Evolutionary conservation across 129 eudicot genomes (phyloP).

Genomic region (Flaveria bidentis): DNA sequence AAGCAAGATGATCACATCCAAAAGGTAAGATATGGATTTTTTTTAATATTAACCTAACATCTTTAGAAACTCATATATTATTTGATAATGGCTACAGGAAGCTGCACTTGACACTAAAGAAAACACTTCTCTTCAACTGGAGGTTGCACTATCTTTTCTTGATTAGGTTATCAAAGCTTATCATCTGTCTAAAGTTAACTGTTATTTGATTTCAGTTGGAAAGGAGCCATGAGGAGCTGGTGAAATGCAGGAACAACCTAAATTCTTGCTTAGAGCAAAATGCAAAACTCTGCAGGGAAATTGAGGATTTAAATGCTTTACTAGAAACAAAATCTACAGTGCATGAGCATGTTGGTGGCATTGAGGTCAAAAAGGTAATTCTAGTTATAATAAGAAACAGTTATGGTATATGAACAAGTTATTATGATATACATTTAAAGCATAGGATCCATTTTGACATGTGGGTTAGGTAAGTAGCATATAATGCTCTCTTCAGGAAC

Average conservation of each 20-base stretch:
- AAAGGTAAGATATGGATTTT: slow-evolving; percentile 30
- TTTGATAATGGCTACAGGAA: slow-evolving; percentile 47
- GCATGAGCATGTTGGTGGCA: slow-evolving; percentile 38
- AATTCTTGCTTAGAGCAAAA: slow-evolving; percentile 69
- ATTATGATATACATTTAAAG: slow-evolving; percentile 13
- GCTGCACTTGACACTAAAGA: slow-evolving; percentile 37
- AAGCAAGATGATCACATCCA: slow-evolving; percentile 44
- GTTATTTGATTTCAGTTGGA: slow-evolving; percentile 54
- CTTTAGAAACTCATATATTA: slow-evolving; percentile 8
- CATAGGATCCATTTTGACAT: slow-evolving; percentile 11
- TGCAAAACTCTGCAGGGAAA: slow-evolving; percentile 67
- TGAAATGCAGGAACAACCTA: slow-evolving; percentile 59
- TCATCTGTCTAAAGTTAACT: slow-evolving; percentile 5
- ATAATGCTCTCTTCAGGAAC: slow-evolving; percentile 48
- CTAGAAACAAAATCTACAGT: slow-evolving; percentile 34
- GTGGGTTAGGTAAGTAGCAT: neutral
- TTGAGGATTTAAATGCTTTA: slow-evolving; percentile 56
- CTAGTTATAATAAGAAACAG: slow-evolving; percentile 9
- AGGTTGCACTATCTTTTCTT: slow-evolving; percentile 53
- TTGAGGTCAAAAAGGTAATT: slow-evolving; percentile 61
- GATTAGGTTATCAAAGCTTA: slow-evolving; percentile 9
- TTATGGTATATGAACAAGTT: slow-evolving; percentile 13
- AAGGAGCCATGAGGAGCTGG: slow-evolving; percentile 59
- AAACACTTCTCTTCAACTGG: slow-evolving; percentile 48
- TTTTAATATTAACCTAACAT: slow-evolving; percentile 31